Evolutionary conservation across 176 grass and related monocot species (phyloP).

Genomic region (Aegilops longissima): DNA sequence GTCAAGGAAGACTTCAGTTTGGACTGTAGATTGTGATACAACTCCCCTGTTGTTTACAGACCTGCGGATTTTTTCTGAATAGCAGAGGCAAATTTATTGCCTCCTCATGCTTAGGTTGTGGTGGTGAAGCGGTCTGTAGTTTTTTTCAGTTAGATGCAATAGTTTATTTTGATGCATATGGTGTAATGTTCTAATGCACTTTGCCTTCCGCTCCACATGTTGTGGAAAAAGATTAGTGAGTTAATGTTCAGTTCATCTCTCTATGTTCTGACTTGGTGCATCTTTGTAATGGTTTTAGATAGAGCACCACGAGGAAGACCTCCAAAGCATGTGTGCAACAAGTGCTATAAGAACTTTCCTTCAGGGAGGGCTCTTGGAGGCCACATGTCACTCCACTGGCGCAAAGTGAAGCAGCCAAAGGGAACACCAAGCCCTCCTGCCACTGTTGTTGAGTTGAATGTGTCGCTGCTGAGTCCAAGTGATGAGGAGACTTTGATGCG

Average conservation of each 20-base stretch:
- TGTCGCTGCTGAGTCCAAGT: constrained; percentile 9
- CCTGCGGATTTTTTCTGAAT: neutral
- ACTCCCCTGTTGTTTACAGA: neutral
- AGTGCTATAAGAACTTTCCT: constrained; percentile 40
- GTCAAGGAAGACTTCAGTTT: neutral
- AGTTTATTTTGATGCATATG: neutral
- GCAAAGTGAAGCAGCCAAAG: neutral
- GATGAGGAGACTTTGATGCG: constrained; percentile 8
- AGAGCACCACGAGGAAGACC: constrained; percentile 20
- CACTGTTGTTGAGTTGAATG: neutral
- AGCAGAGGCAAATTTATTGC: neutral
- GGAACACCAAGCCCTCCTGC: neutral
- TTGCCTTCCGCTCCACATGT: neutral
- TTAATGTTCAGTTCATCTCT: constrained; percentile 7
- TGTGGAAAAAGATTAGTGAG: neutral
- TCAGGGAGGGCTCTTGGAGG: constrained; percentile 53
- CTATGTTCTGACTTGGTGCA: neutral
- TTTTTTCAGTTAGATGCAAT: neutral
- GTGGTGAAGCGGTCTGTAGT: neutral
- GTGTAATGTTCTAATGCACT: neutral
- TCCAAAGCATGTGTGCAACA: constrained; percentile 38
- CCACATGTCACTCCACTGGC: constrained; percentile 56
- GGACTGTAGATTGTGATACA: neutral
- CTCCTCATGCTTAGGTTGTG: neutral
- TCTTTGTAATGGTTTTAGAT: constrained; percentile 20